A percentile compares a stretch with the other conserved stretches of the same genome.
Conservation (phyloP, 2,329 filamentous ascomycete species). For the Phaeosphaeriaceae sp. region DNA sequence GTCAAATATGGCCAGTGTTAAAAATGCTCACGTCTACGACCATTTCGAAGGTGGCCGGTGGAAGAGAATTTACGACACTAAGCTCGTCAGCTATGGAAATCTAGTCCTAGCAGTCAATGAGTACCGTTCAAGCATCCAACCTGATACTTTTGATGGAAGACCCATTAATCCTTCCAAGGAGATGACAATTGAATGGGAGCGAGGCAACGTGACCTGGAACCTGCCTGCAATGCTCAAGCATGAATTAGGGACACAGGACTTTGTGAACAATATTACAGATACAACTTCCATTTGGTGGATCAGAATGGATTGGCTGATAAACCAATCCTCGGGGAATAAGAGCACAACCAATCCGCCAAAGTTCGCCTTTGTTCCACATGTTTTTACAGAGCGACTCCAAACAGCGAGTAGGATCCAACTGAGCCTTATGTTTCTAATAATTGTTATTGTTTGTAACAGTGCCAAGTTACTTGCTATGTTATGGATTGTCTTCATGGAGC, state of each 20-base stretch:
- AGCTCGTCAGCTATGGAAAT: conserved; percentile 3
- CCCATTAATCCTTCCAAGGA: background rate
- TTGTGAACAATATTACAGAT: background rate
- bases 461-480: conserved; percentile 24
- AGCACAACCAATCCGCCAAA: background rate
- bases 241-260: background rate
- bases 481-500: conserved; percentile 10
- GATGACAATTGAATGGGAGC: background rate
- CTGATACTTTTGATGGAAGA: background rate
- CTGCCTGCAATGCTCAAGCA: background rate
- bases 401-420: conserved; percentile 20
- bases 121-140: background rate
- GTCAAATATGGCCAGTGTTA: background rate
- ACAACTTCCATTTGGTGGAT: background rate
- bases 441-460: conserved; percentile 26
- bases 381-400: conserved; percentile 4
- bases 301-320: background rate
- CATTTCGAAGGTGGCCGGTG: background rate
- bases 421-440: conserved; percentile 19
- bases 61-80: background rate
- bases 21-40: background rate
- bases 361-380: conserved; percentile 8
- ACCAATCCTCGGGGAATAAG: background rate
- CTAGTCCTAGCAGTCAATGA: background rate
- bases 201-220: conserved; percentile 1